Evolutionary conservation across 1,284 basidiomycete species (phyloP).

Genomic region (Cryptococcus amylolentus): DNA sequence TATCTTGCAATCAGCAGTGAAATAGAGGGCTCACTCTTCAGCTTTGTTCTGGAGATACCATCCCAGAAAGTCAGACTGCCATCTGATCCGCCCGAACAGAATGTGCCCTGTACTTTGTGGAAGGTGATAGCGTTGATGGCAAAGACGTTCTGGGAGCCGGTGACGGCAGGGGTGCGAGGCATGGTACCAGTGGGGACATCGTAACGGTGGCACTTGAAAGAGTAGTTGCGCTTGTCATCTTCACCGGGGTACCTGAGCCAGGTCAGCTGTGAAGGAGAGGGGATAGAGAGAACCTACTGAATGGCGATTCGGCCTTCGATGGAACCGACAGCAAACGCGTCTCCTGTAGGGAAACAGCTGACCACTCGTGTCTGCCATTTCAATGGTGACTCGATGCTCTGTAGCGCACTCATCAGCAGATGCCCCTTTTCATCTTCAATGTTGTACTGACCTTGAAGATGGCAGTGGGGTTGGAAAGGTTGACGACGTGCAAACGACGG

Average conservation of each 20-base stretch:
- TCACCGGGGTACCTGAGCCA: constrained; percentile 24
- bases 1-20: background rate
- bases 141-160: constrained; percentile 64
- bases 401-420: constrained; percentile 8
- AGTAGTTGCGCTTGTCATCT: constrained; percentile 66
- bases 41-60: constrained; percentile 68
- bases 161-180: constrained; percentile 31
- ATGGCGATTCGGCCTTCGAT: constrained; percentile 95
- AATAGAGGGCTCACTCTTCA: constrained; percentile 65
- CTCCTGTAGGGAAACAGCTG: constrained; percentile 74
- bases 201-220: constrained; percentile 92
- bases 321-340: constrained; percentile 87
- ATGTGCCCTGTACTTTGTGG: constrained; percentile 89
- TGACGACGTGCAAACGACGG: constrained; percentile 74
- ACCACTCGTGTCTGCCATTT: constrained; percentile 94
- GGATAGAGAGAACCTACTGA: constrained; percentile 61
- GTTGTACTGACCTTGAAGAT: constrained; percentile 63
- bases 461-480: constrained; percentile 73
- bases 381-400: constrained; percentile 77
- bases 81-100: constrained; percentile 79
- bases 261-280: constrained; percentile 13
- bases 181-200: constrained; percentile 52
- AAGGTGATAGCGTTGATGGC: constrained; percentile 90
- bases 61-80: constrained; percentile 39
- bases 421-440: background rate